Conservation (phyloP, 352 stramenopile genomes). For the Globisporangium middletonii region DNA sequence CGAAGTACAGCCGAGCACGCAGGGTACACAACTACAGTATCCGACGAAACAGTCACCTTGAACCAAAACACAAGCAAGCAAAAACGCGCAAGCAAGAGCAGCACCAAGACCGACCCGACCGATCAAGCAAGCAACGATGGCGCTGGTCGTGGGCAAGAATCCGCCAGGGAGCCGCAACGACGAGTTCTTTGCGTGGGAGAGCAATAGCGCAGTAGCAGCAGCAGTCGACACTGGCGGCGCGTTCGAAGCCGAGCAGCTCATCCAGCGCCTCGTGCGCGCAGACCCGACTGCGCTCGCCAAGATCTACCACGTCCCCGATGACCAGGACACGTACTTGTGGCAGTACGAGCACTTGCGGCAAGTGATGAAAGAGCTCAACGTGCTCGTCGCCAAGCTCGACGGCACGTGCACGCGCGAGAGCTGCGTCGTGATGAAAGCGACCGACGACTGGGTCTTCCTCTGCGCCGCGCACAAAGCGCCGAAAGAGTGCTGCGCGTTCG, state of each 20-base stretch:
- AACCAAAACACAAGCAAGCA: background rate
- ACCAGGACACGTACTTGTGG: constrained; percentile 82
- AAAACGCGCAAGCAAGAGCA: background rate
- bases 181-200: constrained; percentile 78
- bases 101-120: background rate
- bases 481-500: constrained; percentile 80
- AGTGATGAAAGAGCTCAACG: constrained; percentile 81
- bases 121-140: constrained; percentile 18
- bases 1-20: background rate
- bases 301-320: constrained; percentile 72
- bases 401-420: constrained; percentile 60
- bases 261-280: constrained; percentile 60
- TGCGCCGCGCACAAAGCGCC: constrained; percentile 79
- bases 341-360: constrained; percentile 83
- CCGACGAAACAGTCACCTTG: too few relatives aligned
- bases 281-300: constrained; percentile 48
- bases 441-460: constrained; percentile 83
- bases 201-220: background rate
- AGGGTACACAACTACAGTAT: too few relatives aligned
- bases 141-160: constrained; percentile 63
- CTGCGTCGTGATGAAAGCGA: constrained; percentile 79
- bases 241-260: constrained; percentile 75
- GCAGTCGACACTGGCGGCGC: constrained; percentile 34
- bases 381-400: constrained; percentile 62
- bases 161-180: constrained; percentile 63